Evolutionary conservation across 768 basidiomycete species (phyloP), one percentile per base, ranked within the genome.

Genomic region (Tephrocybe sp.): DNA sequence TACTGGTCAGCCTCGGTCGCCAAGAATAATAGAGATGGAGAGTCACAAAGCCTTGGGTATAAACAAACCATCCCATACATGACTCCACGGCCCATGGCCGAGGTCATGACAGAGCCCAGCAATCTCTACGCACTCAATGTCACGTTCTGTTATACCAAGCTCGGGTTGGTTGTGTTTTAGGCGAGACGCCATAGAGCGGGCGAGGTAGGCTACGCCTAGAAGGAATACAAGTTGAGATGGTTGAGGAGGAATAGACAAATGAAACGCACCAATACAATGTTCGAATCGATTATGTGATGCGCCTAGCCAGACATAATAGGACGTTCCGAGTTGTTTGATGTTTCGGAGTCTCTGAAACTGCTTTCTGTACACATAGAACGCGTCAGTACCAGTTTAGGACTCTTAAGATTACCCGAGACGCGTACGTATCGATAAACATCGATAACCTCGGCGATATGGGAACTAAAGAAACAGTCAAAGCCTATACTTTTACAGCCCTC

Each of bases 101-200:
- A 92, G 78, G 64, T 92, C 90, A 58, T 92, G 91, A 50, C 89
- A 91, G 2, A 92, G 71, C 0, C 89, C 91, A 0, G 90, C 90
- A 19, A 92, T 71, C 51, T 87, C 84, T 14, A 92, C 84, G 52
- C 91, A 92, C 44, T 75, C 73, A 26, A 92, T 72, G 52, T 93
- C 89, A 16, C 88, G 76, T 39, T 84, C 75, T 0, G 82, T 84
- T 51, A 92, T 89, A 0, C 67, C 68, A 1, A 92, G 75, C 9
- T 79, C 70, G 0, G 80, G 81, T 53, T 93, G 90, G 6, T 64
- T 72, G 12, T 69, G 61, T 51, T 77, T 72, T 2, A 92, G 69
- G 57, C 79, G 82, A 6, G 73, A 68, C 1, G 76, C 80, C 70
- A 90, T 76, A n/a, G 71, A 66, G 17, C 85, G 78, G 0, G 88